Percentiles rank a stretch among this genome's conserved stretches.
phyloP scores from a whole-genome alignment of 2,329 filamentous ascomycete species.

The Ophiocordyceps polyrhachis-furcata region DNA sequence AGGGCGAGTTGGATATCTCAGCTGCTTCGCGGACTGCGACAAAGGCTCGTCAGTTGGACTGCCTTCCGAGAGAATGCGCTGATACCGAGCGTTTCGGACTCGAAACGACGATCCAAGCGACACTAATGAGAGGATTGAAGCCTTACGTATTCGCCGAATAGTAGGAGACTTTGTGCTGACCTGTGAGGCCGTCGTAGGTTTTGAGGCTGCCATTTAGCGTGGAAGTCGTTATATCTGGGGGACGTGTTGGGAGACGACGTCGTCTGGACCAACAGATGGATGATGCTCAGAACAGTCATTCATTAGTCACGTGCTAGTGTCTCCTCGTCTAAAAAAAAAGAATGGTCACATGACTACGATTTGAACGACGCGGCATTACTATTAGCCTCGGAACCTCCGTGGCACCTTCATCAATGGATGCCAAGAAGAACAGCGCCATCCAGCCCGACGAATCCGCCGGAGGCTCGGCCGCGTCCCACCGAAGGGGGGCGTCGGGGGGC shows the following conservation, averaged over 20 bases:
- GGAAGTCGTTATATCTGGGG: not conserved
- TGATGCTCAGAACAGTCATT: too few species aligned
- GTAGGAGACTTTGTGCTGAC: conserved; percentile 66
- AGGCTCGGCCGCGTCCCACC: not conserved
- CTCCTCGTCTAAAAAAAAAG: too few species aligned
- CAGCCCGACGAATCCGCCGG: not conserved
- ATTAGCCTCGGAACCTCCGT: not conserved
- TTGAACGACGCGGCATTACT: not conserved
- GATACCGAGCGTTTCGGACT: not conserved
- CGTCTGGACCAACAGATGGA: too few species aligned
- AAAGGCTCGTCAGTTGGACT: not conserved
- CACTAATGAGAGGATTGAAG: not conserved
- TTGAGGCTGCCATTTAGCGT: not conserved
- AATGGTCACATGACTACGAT: too few species aligned
- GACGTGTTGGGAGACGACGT: too few species aligned
- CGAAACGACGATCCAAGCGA: too few species aligned
- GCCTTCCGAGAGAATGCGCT: not conserved
- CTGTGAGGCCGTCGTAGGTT: conserved; percentile 12
- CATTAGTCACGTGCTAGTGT: not conserved
- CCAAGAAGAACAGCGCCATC: not conserved
- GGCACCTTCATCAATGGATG: not conserved
- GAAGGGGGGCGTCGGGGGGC: not conserved
- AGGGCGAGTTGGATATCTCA: conserved; percentile 65
- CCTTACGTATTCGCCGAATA: conserved; percentile 63
- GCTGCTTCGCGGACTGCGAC: conserved; percentile 66